A percentile compares a stretch with the other conserved stretches of the same genome.
Evolutionary conservation across 371 early-diverging fungal genomes (phyloP).

Genomic region (Apophysomyces variabilis): DNA sequence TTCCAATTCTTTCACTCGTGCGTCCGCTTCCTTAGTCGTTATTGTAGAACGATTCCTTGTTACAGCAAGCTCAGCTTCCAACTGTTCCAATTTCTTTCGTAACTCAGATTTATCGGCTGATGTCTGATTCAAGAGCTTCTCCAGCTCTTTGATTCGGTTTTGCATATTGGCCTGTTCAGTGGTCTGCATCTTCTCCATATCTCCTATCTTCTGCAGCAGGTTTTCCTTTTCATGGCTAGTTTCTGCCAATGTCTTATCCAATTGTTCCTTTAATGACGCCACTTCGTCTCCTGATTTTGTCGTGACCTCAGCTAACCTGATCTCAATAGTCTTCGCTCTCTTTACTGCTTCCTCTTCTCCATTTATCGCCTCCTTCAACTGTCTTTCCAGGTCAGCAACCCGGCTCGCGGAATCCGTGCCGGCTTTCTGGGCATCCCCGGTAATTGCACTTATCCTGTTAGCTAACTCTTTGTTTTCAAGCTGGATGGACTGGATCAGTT

Average conservation of each 20-base stretch:
- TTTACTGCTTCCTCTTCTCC: not conserved
- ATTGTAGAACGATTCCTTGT: not conserved
- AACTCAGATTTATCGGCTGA: not conserved
- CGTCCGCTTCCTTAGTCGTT: not conserved
- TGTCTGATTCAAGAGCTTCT: not conserved
- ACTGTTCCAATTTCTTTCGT: not conserved
- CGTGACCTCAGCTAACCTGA: not conserved
- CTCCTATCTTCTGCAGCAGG: not conserved
- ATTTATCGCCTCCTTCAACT: constrained; percentile 6
- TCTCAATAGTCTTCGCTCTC: not conserved
- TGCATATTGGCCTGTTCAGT: not conserved
- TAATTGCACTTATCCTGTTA: not conserved
- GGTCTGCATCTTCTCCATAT: not conserved
- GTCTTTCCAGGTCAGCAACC: not conserved
- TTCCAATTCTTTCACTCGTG: not conserved
- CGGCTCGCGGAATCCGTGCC: constrained; percentile 8
- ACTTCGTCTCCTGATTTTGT: constrained; percentile 7
- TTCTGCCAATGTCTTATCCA: constrained; percentile 17
- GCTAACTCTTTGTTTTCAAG: not conserved
- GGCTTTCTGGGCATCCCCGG: not conserved
- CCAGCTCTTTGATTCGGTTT: not conserved
- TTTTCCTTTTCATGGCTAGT: constrained; percentile 24
- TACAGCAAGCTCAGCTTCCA: not conserved
- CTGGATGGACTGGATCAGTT: not conserved
- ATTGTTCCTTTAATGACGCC: constrained; percentile 11